phyloP scores from a whole-genome alignment of 129 eudicot genomes.

The Chrysanthemum seticuspe region DNA sequence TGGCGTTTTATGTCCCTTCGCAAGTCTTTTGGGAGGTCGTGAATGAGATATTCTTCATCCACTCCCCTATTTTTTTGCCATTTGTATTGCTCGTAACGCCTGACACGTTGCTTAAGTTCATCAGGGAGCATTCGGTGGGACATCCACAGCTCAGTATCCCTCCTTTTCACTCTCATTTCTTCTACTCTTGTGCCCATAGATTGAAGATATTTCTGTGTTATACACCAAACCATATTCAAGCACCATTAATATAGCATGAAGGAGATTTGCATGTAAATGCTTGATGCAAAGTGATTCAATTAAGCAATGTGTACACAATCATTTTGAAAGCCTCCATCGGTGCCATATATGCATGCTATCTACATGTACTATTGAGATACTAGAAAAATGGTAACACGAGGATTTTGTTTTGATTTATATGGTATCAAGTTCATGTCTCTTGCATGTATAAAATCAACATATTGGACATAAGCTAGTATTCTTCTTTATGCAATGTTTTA shows the following conservation, averaged over 20 bases:
- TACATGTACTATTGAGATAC: no score
- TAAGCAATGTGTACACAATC: no score
- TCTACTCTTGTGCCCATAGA: conserved; percentile 73
- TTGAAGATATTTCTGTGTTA: conserved; percentile 78
- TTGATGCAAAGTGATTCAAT: not conserved
- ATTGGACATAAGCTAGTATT: no score
- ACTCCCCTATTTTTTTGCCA: conserved; percentile 96
- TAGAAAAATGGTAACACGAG: no score
- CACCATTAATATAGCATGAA: not conserved
- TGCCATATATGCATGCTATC: not conserved
- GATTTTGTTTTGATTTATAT: no score
- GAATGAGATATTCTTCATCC: conserved; percentile 67
- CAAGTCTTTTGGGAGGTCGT: conserved; percentile 72
- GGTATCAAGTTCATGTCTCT: no score
- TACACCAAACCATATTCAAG: conserved; percentile 22
- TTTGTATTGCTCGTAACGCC: conserved; percentile 74
- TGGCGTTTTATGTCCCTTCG: conserved; percentile 89
- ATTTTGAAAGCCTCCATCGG: no score
- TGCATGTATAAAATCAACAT: no score
- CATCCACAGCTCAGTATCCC: conserved; percentile 94
- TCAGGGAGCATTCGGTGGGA: conserved; percentile 92
- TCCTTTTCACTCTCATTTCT: conserved; percentile 80
- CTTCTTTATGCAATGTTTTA: no score
- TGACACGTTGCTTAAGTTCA: conserved; percentile 53
- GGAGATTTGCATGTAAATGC: not conserved